Base-by-base conservation (phyloP, 306 rosid genomes). In the Prunus armeniaca region DNA sequence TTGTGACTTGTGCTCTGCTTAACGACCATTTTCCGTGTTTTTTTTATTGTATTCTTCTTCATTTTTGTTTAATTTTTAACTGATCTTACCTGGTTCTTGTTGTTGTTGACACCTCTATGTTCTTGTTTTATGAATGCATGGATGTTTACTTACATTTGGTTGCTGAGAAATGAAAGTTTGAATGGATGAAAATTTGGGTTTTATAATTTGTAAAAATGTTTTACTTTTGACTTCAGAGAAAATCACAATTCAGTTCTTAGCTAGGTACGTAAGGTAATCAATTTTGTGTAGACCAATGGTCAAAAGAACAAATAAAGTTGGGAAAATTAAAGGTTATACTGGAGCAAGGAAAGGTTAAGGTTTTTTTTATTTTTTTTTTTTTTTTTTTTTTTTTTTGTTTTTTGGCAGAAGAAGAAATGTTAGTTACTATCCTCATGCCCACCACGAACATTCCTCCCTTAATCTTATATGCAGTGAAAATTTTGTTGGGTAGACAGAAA, bases 41-140 rank as follows among this genome's bases (percentile, higher is more conserved):
- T 14, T 30, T n/a, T 2, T 5, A 19, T 8, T 19, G 19, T 9
- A 12, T 41, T 11, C 5, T 24, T 18, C 32, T 28, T 4, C 34
- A 12, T 55, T 3, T 12, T 22, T 12, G 11, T 56, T 66, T 4
- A 49, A 27, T 74, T 22, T 20, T 9, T 14, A 20, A 6, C n/a
- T 46, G 28, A 38, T 67, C 41, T 13, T 15, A 27, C 43, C 9
- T 34, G 13, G 12, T 19, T 34, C 13, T 24, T 57, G 49, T 58
- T 57, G 3, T 68, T 3, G 74, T 58, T 57, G 54, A 5, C 52
- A 8, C 3, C 32, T 57, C 10, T 22, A 20, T 6, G n/a, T 50
- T 38, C 45, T 58, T 22, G 38, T 19, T 18, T 17, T 60, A 32
- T 19, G 30, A 70, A 73, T 73, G 76, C 76, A 38, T 73, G 10